Percentiles rank a stretch among this genome's conserved stretches.
Evolutionary conservation across 1,139 yeast species (phyloP).

Genomic region (Hansenula sp.): DNA sequence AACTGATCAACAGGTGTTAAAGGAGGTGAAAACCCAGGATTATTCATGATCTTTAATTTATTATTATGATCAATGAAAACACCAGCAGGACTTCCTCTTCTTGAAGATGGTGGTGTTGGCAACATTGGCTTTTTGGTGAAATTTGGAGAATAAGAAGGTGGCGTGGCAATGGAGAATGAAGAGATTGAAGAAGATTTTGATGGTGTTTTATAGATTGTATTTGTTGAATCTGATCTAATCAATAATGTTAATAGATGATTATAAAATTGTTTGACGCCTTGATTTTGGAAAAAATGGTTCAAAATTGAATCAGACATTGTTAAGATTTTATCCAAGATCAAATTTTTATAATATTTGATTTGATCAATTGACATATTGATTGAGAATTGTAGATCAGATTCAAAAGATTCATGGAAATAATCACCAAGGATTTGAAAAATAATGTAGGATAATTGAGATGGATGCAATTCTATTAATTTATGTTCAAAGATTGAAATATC

Average conservation of each 20-base stretch:
- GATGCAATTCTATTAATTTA: constrained; percentile 20
- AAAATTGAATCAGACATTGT: constrained; percentile 14
- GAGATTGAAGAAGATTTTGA: constrained; percentile 9
- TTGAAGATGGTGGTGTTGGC: constrained; percentile 23
- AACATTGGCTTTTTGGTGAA: constrained; percentile 1
- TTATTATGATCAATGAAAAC: neutral
- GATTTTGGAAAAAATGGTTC: constrained; percentile 10
- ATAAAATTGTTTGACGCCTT: constrained; percentile 17
- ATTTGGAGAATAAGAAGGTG: constrained; percentile 6
- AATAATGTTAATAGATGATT: constrained; percentile 12
- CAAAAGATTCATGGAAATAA: constrained; percentile 3
- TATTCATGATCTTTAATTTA: neutral
- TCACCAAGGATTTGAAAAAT: constrained; percentile 15
- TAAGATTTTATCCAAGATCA: constrained; percentile 14
- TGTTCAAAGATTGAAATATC: constrained; percentile 19
- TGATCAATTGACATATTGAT: constrained; percentile 5
- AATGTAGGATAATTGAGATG: constrained; percentile 18
- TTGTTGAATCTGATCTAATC: constrained; percentile 1
- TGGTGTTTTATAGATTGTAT: constrained; percentile 7
- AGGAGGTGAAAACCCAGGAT: constrained; percentile 13
- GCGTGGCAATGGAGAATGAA: neutral
- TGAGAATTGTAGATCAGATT: constrained; percentile 14
- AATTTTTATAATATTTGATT: constrained; percentile 9
- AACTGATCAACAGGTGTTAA: constrained; percentile 16
- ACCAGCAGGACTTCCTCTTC: constrained; percentile 24